Evolutionary conservation across 805 yeast species (phyloP), one percentile per base, ranked within the genome.

Genomic region (Brettanomyces custersianus): DNA sequence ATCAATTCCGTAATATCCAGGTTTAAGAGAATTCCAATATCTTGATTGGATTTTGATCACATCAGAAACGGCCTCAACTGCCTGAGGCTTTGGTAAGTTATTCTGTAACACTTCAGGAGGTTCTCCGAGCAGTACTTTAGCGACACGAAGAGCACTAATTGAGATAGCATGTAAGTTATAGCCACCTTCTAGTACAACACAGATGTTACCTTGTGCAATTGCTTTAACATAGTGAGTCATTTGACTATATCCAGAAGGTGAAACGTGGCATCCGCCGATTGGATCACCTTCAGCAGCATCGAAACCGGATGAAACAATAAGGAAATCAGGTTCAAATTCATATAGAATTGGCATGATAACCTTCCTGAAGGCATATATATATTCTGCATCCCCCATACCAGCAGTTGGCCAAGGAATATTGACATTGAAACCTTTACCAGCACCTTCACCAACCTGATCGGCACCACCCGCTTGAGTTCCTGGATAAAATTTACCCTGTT

Each of bases 231-330:
- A 70, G 52, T 87, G 94, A 4, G 96, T 84, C 96, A 92, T 87
- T 44, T 87, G 88, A 7, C 95, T 96, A 55, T 92, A 92, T 11
- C 96, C 95, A 26, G 87, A 81, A 2, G 98, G 98, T 0, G 95
- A 72, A 2, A 92, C 94, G 55, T 85, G 94, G 57, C 96, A 92
- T 32, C 90, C 95, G 9, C 98, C 99, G 43, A 92, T 84, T 40
- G 86, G 80, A 59, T 92, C 99, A 40, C 97, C 97, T 50, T 85
- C 95, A 1, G 99, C 99, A 16, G 98, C 98, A 62, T 92, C 99
- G 49, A 92, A 92, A 0, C 99, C 99, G 1, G 97, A 79, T 15
- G 95, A 84, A 22, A 92, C 78, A 24, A 92, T 85, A 4, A 88
- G 90, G 44, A 92, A 67, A 60, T 92, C 98, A 0, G 99, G 96